Evolutionary conservation across 768 basidiomycete species (phyloP).

Genomic region (Cystofilobasidium capitatum): DNA sequence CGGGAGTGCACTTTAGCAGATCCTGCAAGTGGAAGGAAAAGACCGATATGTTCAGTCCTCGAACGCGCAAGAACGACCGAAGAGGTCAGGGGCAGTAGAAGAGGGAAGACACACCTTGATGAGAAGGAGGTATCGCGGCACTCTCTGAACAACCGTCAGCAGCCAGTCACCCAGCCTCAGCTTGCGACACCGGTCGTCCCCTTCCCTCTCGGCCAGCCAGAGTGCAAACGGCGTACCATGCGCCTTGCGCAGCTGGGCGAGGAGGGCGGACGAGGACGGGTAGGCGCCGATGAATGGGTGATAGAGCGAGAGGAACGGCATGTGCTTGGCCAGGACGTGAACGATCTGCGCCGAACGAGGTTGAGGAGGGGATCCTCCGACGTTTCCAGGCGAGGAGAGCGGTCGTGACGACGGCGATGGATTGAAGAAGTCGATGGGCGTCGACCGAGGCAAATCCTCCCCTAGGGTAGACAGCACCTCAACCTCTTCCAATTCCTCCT

Average conservation of each 20-base stretch:
- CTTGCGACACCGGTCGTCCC: conserved; percentile 59
- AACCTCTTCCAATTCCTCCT: too few species aligned
- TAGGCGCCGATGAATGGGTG: conserved; percentile 76
- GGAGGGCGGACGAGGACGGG: conserved; percentile 53
- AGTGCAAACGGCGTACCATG: conserved; percentile 50
- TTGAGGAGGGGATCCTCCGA: too few species aligned
- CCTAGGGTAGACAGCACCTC: too few species aligned
- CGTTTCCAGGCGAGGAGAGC: background rate
- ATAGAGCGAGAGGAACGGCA: conserved; percentile 79
- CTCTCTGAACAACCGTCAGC: conserved; percentile 74
- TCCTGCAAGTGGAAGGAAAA: conserved; percentile 45
- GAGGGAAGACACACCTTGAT: conserved; percentile 45
- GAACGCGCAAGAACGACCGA: too few species aligned
- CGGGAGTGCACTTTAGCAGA: conserved; percentile 56
- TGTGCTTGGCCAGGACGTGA: conserved; percentile 60
- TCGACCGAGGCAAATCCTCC: too few species aligned
- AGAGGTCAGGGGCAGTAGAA: too few species aligned
- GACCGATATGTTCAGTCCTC: too few species aligned
- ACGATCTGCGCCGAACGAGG: conserved; percentile 26
- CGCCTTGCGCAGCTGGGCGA: conserved; percentile 44
- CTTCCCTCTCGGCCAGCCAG: conserved; percentile 58
- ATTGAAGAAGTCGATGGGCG: conserved; percentile 12
- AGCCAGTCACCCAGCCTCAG: conserved; percentile 76
- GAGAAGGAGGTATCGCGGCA: conserved; percentile 73
- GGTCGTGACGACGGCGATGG: background rate